phyloP scores from a whole-genome alignment of 768 basidiomycete species.

The Russula brevipes region DNA sequence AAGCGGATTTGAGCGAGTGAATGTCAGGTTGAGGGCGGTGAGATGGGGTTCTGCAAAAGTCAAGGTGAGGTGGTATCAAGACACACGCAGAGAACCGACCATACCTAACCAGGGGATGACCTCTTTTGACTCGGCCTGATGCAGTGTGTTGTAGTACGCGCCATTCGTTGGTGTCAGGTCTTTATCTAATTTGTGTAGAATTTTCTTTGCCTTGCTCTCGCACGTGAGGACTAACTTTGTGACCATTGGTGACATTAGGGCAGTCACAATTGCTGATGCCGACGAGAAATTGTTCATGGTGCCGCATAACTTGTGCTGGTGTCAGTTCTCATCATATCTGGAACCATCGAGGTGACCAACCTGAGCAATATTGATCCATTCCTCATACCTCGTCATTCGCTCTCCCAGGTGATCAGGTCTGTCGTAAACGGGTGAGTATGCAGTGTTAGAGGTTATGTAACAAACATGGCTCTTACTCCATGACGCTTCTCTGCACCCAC shows the following conservation, averaged over 20 bases:
- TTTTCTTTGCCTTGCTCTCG: slow-evolving; percentile 1
- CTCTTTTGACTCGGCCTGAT: neutral
- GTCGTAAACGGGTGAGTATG: neutral
- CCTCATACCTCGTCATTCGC: slow-evolving; percentile 8
- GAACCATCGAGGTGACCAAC: neutral
- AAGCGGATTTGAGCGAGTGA: neutral
- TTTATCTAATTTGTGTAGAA: neutral
- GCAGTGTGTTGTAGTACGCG: neutral
- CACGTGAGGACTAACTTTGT: neutral
- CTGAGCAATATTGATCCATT: slow-evolving; percentile 13
- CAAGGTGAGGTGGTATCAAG: neutral
- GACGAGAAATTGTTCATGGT: slow-evolving; percentile 15
- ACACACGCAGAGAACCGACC: neutral
- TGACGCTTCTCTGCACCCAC: slow-evolving; percentile 8
- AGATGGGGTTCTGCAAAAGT: slow-evolving; percentile 10
- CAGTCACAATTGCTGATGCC: slow-evolving; percentile 7
- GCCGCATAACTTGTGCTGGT: neutral
- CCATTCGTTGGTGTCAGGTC: neutral
- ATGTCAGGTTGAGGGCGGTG: neutral
- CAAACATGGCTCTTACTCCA: neutral
- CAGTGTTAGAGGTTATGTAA: neutral
- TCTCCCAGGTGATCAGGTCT: slow-evolving; percentile 2
- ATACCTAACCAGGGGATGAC: slow-evolving; percentile 17
- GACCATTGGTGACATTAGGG: slow-evolving; percentile 1
- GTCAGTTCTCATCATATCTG: neutral